Percentiles rank a stretch among this genome's conserved stretches.
phyloP scores from a whole-genome alignment of 2,329 filamentous ascomycete species.

The Aphanocladium album region DNA sequence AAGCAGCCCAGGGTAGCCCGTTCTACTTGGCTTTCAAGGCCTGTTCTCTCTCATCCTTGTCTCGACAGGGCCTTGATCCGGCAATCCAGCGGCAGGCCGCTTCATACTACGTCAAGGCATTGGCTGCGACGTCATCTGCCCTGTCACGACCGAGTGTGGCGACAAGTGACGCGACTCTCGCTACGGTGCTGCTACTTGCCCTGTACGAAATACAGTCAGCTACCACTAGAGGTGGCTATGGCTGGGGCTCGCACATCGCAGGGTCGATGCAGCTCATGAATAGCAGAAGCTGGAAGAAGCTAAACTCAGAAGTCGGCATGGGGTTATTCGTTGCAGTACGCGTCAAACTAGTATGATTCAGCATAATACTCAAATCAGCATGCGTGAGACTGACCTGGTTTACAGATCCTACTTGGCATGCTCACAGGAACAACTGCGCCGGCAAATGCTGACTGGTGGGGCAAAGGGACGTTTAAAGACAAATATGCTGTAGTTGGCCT shows the following conservation, averaged over 20 bases:
- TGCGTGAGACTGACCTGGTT: background rate
- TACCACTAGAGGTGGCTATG: background rate
- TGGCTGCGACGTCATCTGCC: background rate
- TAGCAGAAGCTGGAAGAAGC: conserved; percentile 6
- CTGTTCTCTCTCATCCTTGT: background rate
- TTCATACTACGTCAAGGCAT: background rate
- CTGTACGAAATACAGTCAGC: background rate
- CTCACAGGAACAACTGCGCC: background rate
- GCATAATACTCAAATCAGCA: background rate
- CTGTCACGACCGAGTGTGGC: conserved; percentile 3
- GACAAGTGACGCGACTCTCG: conserved; percentile 1
- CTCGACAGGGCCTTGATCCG: background rate
- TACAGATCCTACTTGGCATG: background rate
- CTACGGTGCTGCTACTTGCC: background rate
- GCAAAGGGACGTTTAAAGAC: conserved; percentile 2
- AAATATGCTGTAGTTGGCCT: conserved; percentile 1
- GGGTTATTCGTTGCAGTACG: background rate
- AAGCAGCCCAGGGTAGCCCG: background rate
- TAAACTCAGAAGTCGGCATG: conserved; percentile 3
- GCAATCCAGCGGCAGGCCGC: background rate
- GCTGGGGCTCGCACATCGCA: background rate
- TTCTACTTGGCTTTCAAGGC: conserved; percentile 4
- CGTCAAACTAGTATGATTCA: background rate
- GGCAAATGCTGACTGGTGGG: background rate
- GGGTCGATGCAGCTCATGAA: conserved; percentile 8